Conservation (phyloP, 2,329 filamentous ascomycete genomes). For the Nigrospora osmanthi region DNA sequence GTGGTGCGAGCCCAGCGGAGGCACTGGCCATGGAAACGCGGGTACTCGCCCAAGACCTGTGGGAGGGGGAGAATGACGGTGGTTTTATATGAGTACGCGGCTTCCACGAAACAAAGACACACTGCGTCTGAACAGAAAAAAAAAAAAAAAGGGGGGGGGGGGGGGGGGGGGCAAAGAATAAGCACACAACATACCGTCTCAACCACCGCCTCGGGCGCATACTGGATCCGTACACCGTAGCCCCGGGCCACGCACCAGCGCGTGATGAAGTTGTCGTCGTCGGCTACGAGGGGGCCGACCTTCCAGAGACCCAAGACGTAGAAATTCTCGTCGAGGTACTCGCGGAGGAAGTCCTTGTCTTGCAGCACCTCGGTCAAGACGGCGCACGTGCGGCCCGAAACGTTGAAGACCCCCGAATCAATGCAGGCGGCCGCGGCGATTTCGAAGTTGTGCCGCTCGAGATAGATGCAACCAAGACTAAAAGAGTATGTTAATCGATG, state of each 20-base stretch:
- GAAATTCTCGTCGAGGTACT: slow-evolving; percentile 42
- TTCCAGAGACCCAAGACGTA: slow-evolving; percentile 9
- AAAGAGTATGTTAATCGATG: too few relatives aligned
- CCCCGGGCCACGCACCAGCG: slow-evolving; percentile 39
- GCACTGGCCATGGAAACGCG: slow-evolving; percentile 44
- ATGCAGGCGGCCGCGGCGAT: slow-evolving; percentile 45
- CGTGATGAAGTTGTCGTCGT: slow-evolving; percentile 57
- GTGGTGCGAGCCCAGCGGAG: slow-evolving; percentile 51
- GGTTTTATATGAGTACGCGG: too few relatives aligned
- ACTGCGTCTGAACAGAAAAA: too few relatives aligned
- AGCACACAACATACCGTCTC: slow-evolving; percentile 31
- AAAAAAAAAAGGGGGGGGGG: too few relatives aligned
- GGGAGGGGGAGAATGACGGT: too few relatives aligned
- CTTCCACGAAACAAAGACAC: too few relatives aligned
- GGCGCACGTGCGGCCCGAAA: slow-evolving; percentile 47
- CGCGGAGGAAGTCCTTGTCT: slow-evolving; percentile 28
- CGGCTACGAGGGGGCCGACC: slow-evolving; percentile 38
- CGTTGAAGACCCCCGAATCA: slow-evolving; percentile 50
- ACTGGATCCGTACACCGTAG: slow-evolving; percentile 49
- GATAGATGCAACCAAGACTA: slow-evolving; percentile 44
- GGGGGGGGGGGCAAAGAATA: too few relatives aligned
- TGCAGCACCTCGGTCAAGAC: slow-evolving; percentile 43
- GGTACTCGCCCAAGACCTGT: slow-evolving; percentile 31
- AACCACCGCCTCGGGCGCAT: slow-evolving; percentile 7
- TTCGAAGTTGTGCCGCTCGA: slow-evolving; percentile 56